Percentiles rank a stretch among this genome's conserved stretches.
phyloP scores from a whole-genome alignment of 192 early-diverging fungal genomes.

The Chytriomyces hyalinus region DNA sequence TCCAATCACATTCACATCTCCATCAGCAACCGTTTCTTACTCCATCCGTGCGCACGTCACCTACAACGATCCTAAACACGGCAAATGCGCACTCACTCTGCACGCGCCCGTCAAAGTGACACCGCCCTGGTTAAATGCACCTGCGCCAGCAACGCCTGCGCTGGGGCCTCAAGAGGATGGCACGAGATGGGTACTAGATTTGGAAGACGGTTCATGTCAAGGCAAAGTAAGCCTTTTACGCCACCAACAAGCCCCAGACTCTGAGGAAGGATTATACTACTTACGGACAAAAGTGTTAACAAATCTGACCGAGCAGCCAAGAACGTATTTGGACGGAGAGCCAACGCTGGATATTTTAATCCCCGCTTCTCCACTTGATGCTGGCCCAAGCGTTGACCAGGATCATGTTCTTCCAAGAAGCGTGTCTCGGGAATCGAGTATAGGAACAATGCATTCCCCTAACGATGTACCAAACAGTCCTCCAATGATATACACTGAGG shows the following conservation, averaged over 20 bases:
- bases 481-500: not conserved
- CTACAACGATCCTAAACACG: not conserved
- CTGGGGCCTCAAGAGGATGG: slow-evolving; percentile 5
- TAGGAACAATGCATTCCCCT: not conserved
- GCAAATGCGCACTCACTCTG: not conserved
- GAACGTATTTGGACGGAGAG: not conserved
- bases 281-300: not conserved
- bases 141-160: slow-evolving; percentile 16
- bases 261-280: not conserved
- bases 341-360: not conserved
- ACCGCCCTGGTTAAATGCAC: slow-evolving; percentile 12
- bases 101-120: slow-evolving; percentile 12
- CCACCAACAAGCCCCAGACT: not conserved
- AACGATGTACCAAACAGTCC: not conserved
- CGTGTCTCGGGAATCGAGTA: not conserved
- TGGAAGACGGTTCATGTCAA: not conserved
- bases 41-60: not conserved
- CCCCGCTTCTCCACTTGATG: not conserved
- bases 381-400: not conserved
- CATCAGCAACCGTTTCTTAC: slow-evolving; percentile 7
- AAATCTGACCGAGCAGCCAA: not conserved
- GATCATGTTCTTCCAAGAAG: not conserved
- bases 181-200: slow-evolving; percentile 5
- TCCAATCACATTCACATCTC: slow-evolving; percentile 22
- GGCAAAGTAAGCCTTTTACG: slow-evolving; percentile 8